These are phyloP conservation scores for Penicillium ucsense DNA, from an alignment of 495 filamentous ascomycete genomes.

Conservation along the genomic window DNA sequence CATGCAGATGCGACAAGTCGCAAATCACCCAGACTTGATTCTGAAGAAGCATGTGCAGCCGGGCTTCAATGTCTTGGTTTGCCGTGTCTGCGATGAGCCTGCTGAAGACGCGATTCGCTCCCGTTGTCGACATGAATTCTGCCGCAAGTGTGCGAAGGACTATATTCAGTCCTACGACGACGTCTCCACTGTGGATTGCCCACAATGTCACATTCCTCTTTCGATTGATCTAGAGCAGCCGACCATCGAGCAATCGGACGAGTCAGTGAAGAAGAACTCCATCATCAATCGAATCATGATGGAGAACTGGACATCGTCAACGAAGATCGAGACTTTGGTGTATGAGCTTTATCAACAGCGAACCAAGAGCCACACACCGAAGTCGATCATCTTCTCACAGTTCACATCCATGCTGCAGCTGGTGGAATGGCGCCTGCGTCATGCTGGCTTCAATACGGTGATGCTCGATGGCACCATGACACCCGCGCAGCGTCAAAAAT, in stretches of 20 bases:
- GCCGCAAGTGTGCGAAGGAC: slow-evolving; percentile 75
- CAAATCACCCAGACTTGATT: slow-evolving; percentile 91
- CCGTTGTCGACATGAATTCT: slow-evolving; percentile 90
- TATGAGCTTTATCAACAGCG: slow-evolving; percentile 85
- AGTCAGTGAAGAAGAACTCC: slow-evolving; percentile 75
- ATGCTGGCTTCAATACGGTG: slow-evolving; percentile 92
- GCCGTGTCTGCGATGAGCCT: slow-evolving; percentile 88
- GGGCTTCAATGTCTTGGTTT: slow-evolving; percentile 85
- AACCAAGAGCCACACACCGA: slow-evolving; percentile 81
- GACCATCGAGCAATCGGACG: slow-evolving; percentile 80
- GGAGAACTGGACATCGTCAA: slow-evolving; percentile 94
- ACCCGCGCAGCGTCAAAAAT: slow-evolving; percentile 80
- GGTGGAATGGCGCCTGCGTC: slow-evolving; percentile 89
- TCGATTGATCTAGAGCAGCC: slow-evolving; percentile 89
- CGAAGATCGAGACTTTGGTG: slow-evolving; percentile 93
- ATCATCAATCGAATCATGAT: slow-evolving; percentile 97
- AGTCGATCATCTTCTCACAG: slow-evolving; percentile 71
- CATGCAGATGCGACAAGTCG: slow-evolving; percentile 95
- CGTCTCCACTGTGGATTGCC: slow-evolving; percentile 63
- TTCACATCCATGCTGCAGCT: slow-evolving; percentile 66
- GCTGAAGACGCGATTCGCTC: slow-evolving; percentile 91
- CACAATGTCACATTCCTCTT: slow-evolving; percentile 81
- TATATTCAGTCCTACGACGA: slow-evolving; percentile 67
- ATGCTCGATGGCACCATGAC: slow-evolving; percentile 97
- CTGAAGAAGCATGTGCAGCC: slow-evolving; percentile 75